Evolutionary conservation across 768 basidiomycete species (phyloP).

Genomic region (Lactifluus pinguis): DNA sequence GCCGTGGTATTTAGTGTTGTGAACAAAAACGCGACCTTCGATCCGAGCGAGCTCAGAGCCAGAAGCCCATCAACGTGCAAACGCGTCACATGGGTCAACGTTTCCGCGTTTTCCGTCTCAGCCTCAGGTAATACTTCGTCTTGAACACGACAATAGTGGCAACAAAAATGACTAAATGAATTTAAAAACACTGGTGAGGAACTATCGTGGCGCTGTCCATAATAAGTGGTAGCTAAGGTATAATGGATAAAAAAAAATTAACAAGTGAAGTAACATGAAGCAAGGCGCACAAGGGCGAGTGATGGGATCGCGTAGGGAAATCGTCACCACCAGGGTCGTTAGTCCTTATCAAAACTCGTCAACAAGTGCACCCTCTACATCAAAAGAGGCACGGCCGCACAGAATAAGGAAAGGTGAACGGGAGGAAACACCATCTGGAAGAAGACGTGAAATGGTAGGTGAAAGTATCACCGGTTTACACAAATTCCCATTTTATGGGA

Average conservation of each 20-base stretch:
- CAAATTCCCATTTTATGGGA: slow-evolving; percentile 37
- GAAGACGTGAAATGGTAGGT: not conserved
- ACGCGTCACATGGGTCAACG: no score
- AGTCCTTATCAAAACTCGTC: slow-evolving; percentile 28
- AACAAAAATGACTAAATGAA: no score
- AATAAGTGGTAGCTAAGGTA: not conserved
- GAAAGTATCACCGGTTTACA: not conserved
- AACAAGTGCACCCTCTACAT: slow-evolving; percentile 13
- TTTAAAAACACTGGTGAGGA: no score
- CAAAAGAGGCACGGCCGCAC: slow-evolving; percentile 15
- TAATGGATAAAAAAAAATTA: not conserved
- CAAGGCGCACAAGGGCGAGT: slow-evolving; percentile 19
- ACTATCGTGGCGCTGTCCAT: no score
- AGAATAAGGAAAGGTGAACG: slow-evolving; percentile 3
- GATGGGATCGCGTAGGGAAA: slow-evolving; percentile 20
- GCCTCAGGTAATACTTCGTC: no score
- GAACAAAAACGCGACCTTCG: no score
- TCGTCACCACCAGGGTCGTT: slow-evolving; percentile 38
- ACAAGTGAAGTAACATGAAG: slow-evolving; percentile 11
- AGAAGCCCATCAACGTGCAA: no score
- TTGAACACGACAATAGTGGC: no score
- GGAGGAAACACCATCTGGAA: slow-evolving; percentile 1
- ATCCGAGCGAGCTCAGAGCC: no score
- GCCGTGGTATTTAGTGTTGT: not conserved
- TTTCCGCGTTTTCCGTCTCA: no score